phyloP scores from a whole-genome alignment of 2,329 filamentous ascomycete genomes.

The Fusarium nanum region DNA sequence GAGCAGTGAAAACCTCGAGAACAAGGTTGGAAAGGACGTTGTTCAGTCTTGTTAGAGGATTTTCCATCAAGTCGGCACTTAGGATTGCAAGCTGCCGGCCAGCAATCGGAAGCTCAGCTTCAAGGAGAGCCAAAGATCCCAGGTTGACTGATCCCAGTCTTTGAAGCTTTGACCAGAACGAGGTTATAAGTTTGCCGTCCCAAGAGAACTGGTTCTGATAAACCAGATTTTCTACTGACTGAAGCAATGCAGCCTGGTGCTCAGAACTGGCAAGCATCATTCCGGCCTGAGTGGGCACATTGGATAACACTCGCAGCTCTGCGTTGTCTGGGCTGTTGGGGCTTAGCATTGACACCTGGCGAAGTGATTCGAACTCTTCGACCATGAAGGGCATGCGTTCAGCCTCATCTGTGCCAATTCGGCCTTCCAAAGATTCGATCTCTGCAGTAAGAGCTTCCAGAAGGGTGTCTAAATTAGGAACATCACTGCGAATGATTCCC shows the following conservation, averaged over 20 bases:
- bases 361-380: constrained; percentile 66
- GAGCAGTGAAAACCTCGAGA: constrained; percentile 55
- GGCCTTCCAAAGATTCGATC: constrained; percentile 63
- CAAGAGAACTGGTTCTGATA: constrained; percentile 53
- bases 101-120: constrained; percentile 72
- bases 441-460: constrained; percentile 63
- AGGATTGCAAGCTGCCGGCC: constrained; percentile 65
- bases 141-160: constrained; percentile 65
- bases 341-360: constrained; percentile 63
- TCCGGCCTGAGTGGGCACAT: constrained; percentile 50
- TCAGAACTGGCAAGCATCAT: constrained; percentile 51
- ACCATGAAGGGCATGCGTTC: constrained; percentile 63
- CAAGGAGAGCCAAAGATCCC: constrained; percentile 70
- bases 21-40: constrained; percentile 61
- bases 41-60: constrained; percentile 63
- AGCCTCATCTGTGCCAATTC: constrained; percentile 56
- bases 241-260: constrained; percentile 55
- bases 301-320: constrained; percentile 64
- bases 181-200: constrained; percentile 56
- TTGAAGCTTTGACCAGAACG: constrained; percentile 67
- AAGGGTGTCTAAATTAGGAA: constrained; percentile 58
- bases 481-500: constrained; percentile 60
- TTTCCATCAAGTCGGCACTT: constrained; percentile 60
- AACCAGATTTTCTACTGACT: constrained; percentile 62
- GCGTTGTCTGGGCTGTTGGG: constrained; percentile 8